A percentile compares a stretch with the other conserved stretches of the same genome.
These are phyloP conservation scores for Citrus trifoliata DNA, from an alignment of 345 rosid genomes.

Conservation along the genomic window DNA sequence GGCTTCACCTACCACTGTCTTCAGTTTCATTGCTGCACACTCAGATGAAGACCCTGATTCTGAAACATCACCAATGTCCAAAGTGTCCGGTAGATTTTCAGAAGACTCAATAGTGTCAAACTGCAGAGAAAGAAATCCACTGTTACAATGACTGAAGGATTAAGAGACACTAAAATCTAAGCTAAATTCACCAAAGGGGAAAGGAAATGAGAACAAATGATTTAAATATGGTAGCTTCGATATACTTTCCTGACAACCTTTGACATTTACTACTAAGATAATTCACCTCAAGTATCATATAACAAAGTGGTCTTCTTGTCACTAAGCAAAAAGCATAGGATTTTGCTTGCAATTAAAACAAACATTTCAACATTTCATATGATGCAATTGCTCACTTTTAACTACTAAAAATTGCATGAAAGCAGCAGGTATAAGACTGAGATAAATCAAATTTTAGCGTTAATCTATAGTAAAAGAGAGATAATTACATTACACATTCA, in stretches of 20 bases:
- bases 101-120: constrained; percentile 45
- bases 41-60: constrained; percentile 39
- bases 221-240: not conserved
- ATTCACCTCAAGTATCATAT: not conserved
- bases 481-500: not conserved
- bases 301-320: not conserved
- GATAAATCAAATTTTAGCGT: not conserved
- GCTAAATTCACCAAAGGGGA: not conserved
- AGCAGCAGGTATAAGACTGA: not conserved
- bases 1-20: constrained; percentile 47
- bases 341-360: not conserved
- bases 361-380: not conserved
- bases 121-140: constrained; percentile 34
- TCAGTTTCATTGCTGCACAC: constrained; percentile 41
- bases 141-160: not conserved
- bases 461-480: not conserved
- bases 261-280: not conserved
- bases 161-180: not conserved
- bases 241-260: constrained; percentile 3
- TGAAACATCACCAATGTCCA: constrained; percentile 85
- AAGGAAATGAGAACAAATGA: not conserved
- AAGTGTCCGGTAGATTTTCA: constrained; percentile 69
- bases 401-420: not conserved
- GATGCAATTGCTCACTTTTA: not conserved
- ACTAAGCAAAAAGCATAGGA: not conserved